Evolutionary conservation across 2,329 filamentous ascomycete species (phyloP), one percentile per base, ranked within the genome.

Genomic region (Atkinsonella hypoxylon): DNA sequence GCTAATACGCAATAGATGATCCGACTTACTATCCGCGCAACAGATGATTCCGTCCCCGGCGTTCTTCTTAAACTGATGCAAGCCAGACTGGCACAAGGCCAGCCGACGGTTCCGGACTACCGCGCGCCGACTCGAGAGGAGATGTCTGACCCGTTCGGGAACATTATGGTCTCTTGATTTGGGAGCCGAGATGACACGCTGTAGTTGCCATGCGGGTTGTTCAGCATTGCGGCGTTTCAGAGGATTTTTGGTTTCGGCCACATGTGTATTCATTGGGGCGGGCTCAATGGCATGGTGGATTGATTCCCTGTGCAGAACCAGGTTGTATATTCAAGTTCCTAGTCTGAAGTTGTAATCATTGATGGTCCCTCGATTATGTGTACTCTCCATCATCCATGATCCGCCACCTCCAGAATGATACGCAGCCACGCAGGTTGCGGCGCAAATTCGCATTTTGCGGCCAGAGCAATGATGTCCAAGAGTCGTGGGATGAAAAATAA

Each of bases 11-110:
- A 39, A 9, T 10, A 96, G 93, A 96, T 96, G 89, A 87, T 94
- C 61, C 90, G 93, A 49, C 75, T 97, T 54, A 98, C 93, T 0
- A 85, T 98, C 59, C 81, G 93, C 55, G 93, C 91, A 6, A 98
- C 93, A 1, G 91, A 97, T 61, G 93, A 97, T 62, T 79, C 76
- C 32, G 88, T 98, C 0, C 89, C 93, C 8, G 77, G 80, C 1
- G 76, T 91, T 18, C 66, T 98, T 51, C 72, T 93, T 61, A 90
- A 88, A 66, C 71, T 87, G 52, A 95, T 98, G 89, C 86, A 94
- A 63, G 87, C 91, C 56, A 79, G 85, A 54, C 74, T 97, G 45
- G 76, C 84, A 8, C 64, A 67, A 8, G 81, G 81, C 5, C 58
- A 68, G 22, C 70, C 72, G 31, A 71, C 67, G 26, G 53, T 59